Conservation (phyloP, 208 protist genomes). For the Acanthamoeba royreba region DNA sequence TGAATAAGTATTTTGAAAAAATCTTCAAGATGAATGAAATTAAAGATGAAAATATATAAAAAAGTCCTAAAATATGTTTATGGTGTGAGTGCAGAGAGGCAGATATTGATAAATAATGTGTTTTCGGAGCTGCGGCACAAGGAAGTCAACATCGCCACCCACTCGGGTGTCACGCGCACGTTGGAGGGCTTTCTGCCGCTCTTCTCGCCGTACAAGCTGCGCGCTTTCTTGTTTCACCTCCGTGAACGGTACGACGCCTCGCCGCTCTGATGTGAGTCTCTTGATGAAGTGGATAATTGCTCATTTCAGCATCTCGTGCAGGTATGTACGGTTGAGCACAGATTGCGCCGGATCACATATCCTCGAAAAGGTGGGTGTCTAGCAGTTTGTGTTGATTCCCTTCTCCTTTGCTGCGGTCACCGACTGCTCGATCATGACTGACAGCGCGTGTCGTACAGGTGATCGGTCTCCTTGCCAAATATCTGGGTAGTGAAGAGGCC, state of each 20-base stretch:
- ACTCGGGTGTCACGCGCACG: background rate
- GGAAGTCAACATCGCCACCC: background rate
- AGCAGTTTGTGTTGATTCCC: too few species aligned
- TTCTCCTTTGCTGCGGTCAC: background rate
- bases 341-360: background rate
- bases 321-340: background rate
- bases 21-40: too few species aligned
- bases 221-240: background rate
- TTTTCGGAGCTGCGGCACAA: conserved; percentile 1
- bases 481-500: background rate
- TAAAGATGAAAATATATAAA: background rate
- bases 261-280: background rate
- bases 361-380: background rate
- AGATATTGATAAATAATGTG: background rate
- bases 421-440: too few species aligned
- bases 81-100: background rate
- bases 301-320: too few species aligned
- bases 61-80: too few species aligned
- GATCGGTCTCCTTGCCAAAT: background rate
- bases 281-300: background rate
- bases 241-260: background rate
- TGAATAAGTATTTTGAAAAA: too few species aligned
- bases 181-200: background rate
- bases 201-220: background rate
- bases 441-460: background rate